These are phyloP conservation scores for Phaeosphaeriaceae sp. DNA, from an alignment of 2,329 filamentous ascomycete genomes.

Conservation along the genomic window DNA sequence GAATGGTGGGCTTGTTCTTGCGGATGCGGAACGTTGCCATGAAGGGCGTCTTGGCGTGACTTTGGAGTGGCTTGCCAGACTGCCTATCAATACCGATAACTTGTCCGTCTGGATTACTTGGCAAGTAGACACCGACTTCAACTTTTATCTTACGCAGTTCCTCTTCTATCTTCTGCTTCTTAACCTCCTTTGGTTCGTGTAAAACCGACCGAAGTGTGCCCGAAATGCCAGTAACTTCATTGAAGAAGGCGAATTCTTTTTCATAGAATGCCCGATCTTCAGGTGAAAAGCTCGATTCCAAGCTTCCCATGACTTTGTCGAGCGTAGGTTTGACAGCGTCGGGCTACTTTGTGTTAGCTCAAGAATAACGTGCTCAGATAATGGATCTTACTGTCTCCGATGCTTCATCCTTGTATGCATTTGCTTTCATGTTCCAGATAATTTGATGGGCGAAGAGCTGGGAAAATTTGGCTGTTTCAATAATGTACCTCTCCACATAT, in stretches of 20 bases:
- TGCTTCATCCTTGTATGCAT: conserved; percentile 97
- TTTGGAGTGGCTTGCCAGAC: conserved; percentile 95
- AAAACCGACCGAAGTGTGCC: conserved; percentile 95
- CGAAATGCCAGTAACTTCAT: conserved; percentile 93
- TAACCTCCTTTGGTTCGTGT: conserved; percentile 90
- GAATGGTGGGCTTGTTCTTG: conserved; percentile 67
- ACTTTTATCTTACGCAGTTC: conserved; percentile 97
- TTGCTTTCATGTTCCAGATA: conserved; percentile 99
- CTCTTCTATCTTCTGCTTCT: conserved; percentile 99
- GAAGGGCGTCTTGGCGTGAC: conserved; percentile 96
- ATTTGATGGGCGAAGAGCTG: conserved; percentile 98
- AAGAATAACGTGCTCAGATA: conserved; percentile 6
- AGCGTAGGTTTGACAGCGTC: conserved; percentile 93
- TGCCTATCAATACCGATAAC: conserved; percentile 98
- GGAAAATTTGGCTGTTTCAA: conserved; percentile 97
- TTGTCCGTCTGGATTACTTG: conserved; percentile 94
- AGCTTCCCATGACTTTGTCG: conserved; percentile 83
- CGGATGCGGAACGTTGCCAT: conserved; percentile 99
- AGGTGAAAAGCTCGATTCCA: conserved; percentile 80
- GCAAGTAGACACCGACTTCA: conserved; percentile 95
- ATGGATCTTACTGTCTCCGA: conserved; percentile 72
- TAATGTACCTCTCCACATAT: conserved; percentile 94
- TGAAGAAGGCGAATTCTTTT: conserved; percentile 96
- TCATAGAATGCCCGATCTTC: conserved; percentile 88
- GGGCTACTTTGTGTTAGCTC: conserved; percentile 59